A percentile compares a stretch with the other conserved stretches of the same genome.
These are phyloP conservation scores for Roridomyces roridus DNA, from an alignment of 768 basidiomycete genomes.

Conservation along the genomic window DNA sequence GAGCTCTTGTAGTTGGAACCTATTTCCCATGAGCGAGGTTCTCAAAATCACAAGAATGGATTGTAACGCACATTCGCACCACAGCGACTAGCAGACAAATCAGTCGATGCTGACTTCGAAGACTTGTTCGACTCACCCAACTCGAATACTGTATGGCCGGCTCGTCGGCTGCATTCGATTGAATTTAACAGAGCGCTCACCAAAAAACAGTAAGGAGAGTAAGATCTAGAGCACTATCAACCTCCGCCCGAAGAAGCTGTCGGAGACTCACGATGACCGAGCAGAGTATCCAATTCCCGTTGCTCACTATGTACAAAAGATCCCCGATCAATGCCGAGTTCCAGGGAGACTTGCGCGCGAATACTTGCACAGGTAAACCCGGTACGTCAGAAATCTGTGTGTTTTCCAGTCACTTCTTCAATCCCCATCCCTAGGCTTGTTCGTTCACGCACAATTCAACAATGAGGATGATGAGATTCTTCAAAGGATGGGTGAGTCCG, in stretches of 20 bases:
- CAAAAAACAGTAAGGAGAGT: slow-evolving; percentile 1
- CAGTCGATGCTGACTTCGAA: neutral
- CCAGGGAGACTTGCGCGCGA: neutral
- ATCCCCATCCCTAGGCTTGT: too few relatives aligned
- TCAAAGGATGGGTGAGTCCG: neutral
- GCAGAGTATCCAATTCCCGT: neutral
- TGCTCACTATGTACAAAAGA: slow-evolving; percentile 1
- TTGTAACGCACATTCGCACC: too few relatives aligned
- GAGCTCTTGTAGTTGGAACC: slow-evolving; percentile 4
- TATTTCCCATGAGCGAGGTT: neutral
- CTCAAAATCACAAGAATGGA: too few relatives aligned
- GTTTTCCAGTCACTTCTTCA: neutral
- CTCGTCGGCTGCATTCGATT: neutral
- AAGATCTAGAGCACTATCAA: neutral
- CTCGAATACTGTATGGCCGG: neutral
- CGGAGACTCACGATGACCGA: slow-evolving; percentile 1
- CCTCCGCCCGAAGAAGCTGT: neutral
- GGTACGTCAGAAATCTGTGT: slow-evolving; percentile 1
- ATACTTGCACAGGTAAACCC: slow-evolving; percentile 1
- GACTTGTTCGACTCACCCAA: neutral
- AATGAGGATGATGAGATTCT: slow-evolving; percentile 7
- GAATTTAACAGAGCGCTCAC: neutral
- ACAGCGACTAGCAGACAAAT: too few relatives aligned
- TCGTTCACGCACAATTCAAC: slow-evolving; percentile 4
- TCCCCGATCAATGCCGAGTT: too few relatives aligned